A percentile compares a stretch with the other conserved stretches of the same genome.
Evolutionary conservation across 257 asterid species (phyloP).

Genomic region (Gardenia jasminoides): DNA sequence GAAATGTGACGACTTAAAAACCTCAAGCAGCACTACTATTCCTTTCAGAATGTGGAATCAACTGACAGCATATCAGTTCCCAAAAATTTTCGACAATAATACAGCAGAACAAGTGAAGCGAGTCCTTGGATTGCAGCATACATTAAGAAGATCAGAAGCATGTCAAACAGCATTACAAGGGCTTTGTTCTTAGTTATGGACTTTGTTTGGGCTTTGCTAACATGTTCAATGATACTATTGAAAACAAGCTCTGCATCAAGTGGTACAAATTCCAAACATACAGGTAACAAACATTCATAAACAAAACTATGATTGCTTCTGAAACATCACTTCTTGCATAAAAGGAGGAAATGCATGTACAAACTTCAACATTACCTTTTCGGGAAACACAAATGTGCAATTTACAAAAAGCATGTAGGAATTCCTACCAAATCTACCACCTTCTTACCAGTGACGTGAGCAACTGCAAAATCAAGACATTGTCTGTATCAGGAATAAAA

Average conservation of each 20-base stretch:
- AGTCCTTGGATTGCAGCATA: background rate
- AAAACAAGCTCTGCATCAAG: background rate
- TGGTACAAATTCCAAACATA: background rate
- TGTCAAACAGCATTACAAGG: background rate
- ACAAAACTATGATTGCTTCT: background rate
- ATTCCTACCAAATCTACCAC: slow-evolving; percentile 46
- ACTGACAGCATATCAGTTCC: background rate
- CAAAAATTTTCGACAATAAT: background rate
- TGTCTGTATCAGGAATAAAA: slow-evolving; percentile 16
- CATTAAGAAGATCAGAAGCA: background rate
- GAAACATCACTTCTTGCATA: slow-evolving; percentile 2
- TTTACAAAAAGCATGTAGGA: slow-evolving; percentile 14
- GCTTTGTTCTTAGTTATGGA: background rate
- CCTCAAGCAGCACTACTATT: background rate
- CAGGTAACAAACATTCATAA: background rate
- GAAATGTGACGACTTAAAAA: background rate
- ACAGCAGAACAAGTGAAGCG: background rate
- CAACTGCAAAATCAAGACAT: slow-evolving; percentile 52
- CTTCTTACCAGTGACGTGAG: slow-evolving; percentile 84
- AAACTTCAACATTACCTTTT: slow-evolving; percentile 25
- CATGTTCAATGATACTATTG: background rate
- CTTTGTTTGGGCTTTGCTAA: background rate
- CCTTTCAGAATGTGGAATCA: background rate
- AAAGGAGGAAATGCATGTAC: slow-evolving; percentile 21
- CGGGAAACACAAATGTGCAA: slow-evolving; percentile 11